Evolutionary conservation across 2,329 filamentous ascomycete genomes (phyloP), one percentile per base, ranked within the genome.

Genomic region (Aspergillus fructus): DNA sequence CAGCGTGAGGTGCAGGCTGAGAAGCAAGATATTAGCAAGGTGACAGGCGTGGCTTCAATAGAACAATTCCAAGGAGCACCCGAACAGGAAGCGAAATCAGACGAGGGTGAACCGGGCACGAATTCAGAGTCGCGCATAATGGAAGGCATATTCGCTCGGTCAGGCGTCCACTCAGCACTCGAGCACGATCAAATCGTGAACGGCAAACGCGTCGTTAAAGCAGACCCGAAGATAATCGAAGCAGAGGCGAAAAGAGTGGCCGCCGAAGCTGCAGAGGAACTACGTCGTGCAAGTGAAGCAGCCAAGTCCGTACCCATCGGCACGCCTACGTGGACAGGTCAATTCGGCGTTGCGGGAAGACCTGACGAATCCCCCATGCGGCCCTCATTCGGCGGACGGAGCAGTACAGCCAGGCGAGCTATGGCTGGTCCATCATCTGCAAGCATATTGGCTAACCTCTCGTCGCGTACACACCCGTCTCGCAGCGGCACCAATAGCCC

Each of bases 161-260:
- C 91, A 0, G 89, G 88, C 2, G 89, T 97, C 1, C 92, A 96
- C 67, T 92, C 89, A n/a, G 91, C 93, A 0, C 85, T 97, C 45
- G 91, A 97, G 66, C 94, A 99, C 70, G 94, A 97, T 64, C 85
- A 91, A 53, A 96, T 97, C 66, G 85, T 97, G 66, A 90, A 88
- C 64, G 89, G 89, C 40, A 89, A 86, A 64, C 85, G 85, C 51
- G 86, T 86, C 55, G 78, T 90, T 17, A 83, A 86, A 60, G 89
- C 91, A 0, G 90, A 96, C 67, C 86, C 87, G 4, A 84, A 84
- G 23, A 88, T 96, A 63, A 86, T 97, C 48, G 88, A 91, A 64
- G 84, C 86, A 9, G 92, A 97, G 74, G 93, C 93, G 0, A 88
- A 89, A 66, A 84, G 86, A 39, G 85, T 96, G 3, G 93, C 92